Conservation (phyloP, 306 rosid species). For the Cicer chorassanicum region DNA sequence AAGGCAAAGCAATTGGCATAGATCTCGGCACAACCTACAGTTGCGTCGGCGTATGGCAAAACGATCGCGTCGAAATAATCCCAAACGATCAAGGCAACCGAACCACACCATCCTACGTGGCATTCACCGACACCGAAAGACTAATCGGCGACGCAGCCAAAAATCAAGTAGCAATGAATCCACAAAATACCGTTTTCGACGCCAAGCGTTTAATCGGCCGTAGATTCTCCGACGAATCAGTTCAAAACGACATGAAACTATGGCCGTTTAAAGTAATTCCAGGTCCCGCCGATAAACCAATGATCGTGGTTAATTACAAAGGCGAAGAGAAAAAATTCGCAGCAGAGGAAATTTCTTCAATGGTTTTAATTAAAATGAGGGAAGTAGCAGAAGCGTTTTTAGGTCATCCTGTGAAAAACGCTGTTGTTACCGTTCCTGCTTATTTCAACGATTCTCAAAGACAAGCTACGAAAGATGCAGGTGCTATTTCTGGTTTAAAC, state of each 20-base stretch:
- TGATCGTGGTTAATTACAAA: slow-evolving; percentile 71
- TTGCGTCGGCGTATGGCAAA: slow-evolving; percentile 82
- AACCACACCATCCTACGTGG: slow-evolving; percentile 88
- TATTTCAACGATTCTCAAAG: slow-evolving; percentile 88
- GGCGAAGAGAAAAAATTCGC: slow-evolving; percentile 72
- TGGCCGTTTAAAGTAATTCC: slow-evolving; percentile 82
- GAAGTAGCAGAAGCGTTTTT: slow-evolving; percentile 72
- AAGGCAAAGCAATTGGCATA: slow-evolving; percentile 88
- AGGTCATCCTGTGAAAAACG: slow-evolving; percentile 66
- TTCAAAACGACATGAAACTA: slow-evolving; percentile 78
- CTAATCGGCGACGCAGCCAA: slow-evolving; percentile 88
- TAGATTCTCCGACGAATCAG: slow-evolving; percentile 60
- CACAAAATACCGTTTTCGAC: slow-evolving; percentile 77
- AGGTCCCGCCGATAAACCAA: slow-evolving; percentile 72
- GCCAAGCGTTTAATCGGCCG: slow-evolving; percentile 87
- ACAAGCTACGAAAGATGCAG: slow-evolving; percentile 87
- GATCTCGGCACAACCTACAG: slow-evolving; percentile 92
- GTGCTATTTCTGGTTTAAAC: slow-evolving; percentile 65
- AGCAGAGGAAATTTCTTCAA: slow-evolving; percentile 77
- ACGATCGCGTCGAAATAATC: slow-evolving; percentile 87
- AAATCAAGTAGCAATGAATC: slow-evolving; percentile 92
- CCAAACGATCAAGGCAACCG: slow-evolving; percentile 91
- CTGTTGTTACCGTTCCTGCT: slow-evolving; percentile 78
- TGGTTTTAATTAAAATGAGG: slow-evolving; percentile 74
- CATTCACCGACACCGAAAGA: slow-evolving; percentile 86